Evolutionary conservation across 163 green algal species (phyloP).

Genomic region (Scenedesmus sp.): DNA sequence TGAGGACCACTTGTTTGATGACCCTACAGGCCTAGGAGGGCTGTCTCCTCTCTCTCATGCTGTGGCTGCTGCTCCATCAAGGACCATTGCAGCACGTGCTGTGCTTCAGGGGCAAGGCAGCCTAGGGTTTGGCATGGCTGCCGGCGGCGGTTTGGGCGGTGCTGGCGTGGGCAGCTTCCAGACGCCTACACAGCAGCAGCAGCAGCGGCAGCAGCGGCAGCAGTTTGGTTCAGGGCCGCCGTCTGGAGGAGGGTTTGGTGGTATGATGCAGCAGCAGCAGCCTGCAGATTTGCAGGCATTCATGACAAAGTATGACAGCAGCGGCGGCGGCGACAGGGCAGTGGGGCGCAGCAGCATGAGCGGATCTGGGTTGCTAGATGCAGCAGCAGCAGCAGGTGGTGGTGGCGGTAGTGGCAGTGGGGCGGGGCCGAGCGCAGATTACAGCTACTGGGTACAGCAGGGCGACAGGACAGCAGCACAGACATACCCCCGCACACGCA

Average conservation of each 20-base stretch:
- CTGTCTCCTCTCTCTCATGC: background rate
- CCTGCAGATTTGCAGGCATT: background rate
- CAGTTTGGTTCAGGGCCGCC: background rate
- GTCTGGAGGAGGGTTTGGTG: background rate
- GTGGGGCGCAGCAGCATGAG: background rate
- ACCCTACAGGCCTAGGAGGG: conserved; percentile 32
- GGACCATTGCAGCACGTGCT: background rate
- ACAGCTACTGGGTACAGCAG: conserved; percentile 19
- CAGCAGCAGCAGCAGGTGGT: background rate
- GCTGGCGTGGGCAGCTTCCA: background rate
- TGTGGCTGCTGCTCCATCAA: background rate
- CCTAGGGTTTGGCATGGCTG: conserved; percentile 40
- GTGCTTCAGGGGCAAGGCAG: background rate
- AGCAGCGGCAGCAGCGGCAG: conserved; percentile 26
- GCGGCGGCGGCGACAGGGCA: background rate
- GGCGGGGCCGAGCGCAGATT: background rate
- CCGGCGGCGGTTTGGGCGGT: background rate
- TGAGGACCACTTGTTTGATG: conserved; percentile 30
- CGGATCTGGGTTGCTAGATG: background rate
- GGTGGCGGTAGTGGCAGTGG: background rate
- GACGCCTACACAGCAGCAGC: background rate
- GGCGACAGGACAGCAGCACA: background rate
- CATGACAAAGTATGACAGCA: conserved; percentile 33
- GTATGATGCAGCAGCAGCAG: conserved; percentile 1
- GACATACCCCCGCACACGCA: background rate